Percentiles rank a stretch among this genome's conserved stretches.
These are phyloP conservation scores for Mycena sanguinolenta DNA, from an alignment of 768 basidiomycete species.

Conservation along the genomic window DNA sequence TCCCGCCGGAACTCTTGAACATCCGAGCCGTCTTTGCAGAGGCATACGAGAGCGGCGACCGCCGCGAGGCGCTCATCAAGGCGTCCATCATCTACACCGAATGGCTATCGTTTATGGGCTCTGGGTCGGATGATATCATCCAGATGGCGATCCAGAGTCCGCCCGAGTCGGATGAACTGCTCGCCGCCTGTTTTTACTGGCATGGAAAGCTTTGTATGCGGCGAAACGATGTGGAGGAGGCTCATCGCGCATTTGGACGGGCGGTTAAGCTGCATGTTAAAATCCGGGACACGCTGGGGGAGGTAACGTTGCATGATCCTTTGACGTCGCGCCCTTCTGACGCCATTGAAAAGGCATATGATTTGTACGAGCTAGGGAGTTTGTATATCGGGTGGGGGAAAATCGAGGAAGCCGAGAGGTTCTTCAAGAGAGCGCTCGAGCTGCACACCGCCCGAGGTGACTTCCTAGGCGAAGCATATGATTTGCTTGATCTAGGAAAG, in stretches of 20 bases:
- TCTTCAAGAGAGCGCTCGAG: constrained; percentile 31
- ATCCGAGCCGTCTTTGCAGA: constrained; percentile 32
- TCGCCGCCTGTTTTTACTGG: constrained; percentile 36
- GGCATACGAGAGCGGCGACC: constrained; percentile 30
- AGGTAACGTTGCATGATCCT: constrained; percentile 15
- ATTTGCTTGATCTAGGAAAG: constrained; percentile 35
- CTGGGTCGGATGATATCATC: constrained; percentile 36
- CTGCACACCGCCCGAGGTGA: constrained; percentile 21
- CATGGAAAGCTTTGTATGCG: constrained; percentile 35
- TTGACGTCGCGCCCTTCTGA: not conserved
- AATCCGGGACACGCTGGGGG: constrained; percentile 24
- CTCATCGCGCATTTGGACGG: constrained; percentile 26
- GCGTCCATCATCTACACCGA: constrained; percentile 33
- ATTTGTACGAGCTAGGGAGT: constrained; percentile 35
- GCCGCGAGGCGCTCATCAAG: constrained; percentile 27
- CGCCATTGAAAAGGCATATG: constrained; percentile 17
- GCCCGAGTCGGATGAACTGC: constrained; percentile 19
- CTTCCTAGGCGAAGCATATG: constrained; percentile 24
- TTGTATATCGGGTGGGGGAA: constrained; percentile 35
- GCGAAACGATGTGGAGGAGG: constrained; percentile 31
- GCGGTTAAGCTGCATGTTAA: constrained; percentile 30
- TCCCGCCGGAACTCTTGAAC: constrained; percentile 36
- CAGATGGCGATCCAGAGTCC: constrained; percentile 32
- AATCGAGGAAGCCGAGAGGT: constrained; percentile 27
- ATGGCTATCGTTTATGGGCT: constrained; percentile 36